Evolutionary conservation across 768 basidiomycete genomes (phyloP).

Genomic region (Tylopilus felleus): DNA sequence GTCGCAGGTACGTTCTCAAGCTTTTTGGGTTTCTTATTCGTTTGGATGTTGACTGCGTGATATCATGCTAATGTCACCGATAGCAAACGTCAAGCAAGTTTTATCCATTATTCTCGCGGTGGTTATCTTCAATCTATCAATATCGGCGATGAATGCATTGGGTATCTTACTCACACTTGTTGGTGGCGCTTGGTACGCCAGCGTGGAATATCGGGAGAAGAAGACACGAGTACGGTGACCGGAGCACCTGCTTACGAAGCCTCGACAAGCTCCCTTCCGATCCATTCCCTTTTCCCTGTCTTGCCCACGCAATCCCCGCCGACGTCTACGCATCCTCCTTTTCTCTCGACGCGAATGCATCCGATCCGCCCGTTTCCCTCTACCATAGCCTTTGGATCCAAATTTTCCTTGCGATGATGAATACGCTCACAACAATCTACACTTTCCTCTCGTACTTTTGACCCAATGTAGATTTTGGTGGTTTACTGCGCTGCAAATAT

Average conservation of each 20-base stretch:
- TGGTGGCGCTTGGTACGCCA: constrained; percentile 82
- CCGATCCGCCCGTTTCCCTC: background rate
- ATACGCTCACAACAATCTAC: constrained; percentile 5
- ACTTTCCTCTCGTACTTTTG: background rate
- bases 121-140: constrained; percentile 74
- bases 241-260: background rate
- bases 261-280: background rate
- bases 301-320: background rate
- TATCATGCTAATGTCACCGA: constrained; percentile 7
- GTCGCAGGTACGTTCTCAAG: constrained; percentile 65
- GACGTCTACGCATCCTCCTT: background rate
- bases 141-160: constrained; percentile 73
- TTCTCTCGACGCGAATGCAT: background rate
- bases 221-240: constrained; percentile 18
- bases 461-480: background rate
- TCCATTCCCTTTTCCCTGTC: background rate
- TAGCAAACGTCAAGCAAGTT: constrained; percentile 92
- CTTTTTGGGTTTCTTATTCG: background rate
- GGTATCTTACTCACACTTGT: constrained; percentile 82
- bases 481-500: background rate
- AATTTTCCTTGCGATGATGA: background rate
- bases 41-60: background rate
- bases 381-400: background rate
- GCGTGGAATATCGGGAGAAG: constrained; percentile 59
- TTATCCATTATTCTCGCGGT: constrained; percentile 86